Percentiles rank a stretch among this genome's conserved stretches.
phyloP scores from a whole-genome alignment of 345 rosid species.

The Balakata baccata region DNA sequence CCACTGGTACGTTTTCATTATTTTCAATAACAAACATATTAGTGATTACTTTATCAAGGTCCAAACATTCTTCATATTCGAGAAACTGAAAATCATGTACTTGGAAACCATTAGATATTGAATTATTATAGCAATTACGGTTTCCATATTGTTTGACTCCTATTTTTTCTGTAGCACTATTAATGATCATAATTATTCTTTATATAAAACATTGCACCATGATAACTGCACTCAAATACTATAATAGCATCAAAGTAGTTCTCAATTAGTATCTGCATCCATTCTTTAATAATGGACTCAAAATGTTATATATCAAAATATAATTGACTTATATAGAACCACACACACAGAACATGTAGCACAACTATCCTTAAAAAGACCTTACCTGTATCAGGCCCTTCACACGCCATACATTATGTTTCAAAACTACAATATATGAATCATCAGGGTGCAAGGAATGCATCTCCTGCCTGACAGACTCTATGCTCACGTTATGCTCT shows the following conservation, averaged over 20 bases:
- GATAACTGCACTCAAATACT: neutral
- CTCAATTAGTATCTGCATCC: too few species aligned
- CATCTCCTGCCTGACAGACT: conserved; percentile 39
- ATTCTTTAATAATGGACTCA: too few species aligned
- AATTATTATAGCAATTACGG: neutral
- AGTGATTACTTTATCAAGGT: neutral
- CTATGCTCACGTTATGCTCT: conserved; percentile 31
- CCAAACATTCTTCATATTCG: neutral
- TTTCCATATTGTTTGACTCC: neutral
- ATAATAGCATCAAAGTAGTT: neutral
- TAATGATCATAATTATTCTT: neutral
- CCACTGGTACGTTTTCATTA: neutral
- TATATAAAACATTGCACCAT: neutral
- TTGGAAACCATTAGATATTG: neutral
- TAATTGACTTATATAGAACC: too few species aligned
- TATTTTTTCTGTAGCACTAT: too few species aligned
- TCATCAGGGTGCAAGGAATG: conserved; percentile 35
- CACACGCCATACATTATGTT: conserved; percentile 38
- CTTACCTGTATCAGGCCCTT: conserved; percentile 38
- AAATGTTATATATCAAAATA: too few species aligned
- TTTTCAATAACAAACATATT: neutral
- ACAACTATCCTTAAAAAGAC: too few species aligned
- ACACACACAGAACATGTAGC: too few species aligned
- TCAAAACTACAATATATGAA: conserved; percentile 28
- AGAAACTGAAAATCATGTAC: neutral